phyloP scores from a whole-genome alignment of 2,329 filamentous ascomycete genomes.

The Diaporthe helianthi region DNA sequence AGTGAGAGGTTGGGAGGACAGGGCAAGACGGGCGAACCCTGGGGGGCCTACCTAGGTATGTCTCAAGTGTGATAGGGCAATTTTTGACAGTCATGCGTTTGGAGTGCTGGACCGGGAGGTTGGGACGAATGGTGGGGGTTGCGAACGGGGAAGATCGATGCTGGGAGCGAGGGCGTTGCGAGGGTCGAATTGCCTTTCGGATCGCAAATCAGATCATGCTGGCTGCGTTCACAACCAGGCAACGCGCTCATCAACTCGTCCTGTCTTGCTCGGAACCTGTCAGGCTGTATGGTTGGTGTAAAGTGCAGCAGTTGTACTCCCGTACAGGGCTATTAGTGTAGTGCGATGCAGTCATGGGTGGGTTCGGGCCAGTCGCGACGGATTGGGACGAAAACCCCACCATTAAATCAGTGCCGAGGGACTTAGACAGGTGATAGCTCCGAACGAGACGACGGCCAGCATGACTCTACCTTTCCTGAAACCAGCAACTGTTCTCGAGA shows the following conservation, averaged over 20 bases:
- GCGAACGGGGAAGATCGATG: slow-evolving; percentile 21
- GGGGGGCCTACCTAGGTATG: neutral
- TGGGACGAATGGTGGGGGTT: slow-evolving; percentile 23
- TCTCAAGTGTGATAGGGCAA: slow-evolving; percentile 28
- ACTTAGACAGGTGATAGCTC: neutral
- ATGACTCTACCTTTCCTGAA: slow-evolving; percentile 15
- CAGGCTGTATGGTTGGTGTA: no score
- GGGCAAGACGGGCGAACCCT: slow-evolving; percentile 22
- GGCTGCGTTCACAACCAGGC: no score
- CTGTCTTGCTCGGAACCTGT: no score
- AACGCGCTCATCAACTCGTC: neutral
- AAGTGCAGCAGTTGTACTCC: neutral
- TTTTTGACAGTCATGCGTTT: slow-evolving; percentile 27
- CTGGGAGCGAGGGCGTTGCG: neutral
- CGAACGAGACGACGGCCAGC: neutral
- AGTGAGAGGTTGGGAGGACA: neutral
- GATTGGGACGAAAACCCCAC: neutral
- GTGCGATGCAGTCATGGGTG: neutral
- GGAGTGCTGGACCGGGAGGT: slow-evolving; percentile 23
- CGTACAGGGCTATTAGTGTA: slow-evolving; percentile 9
- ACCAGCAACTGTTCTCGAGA: neutral
- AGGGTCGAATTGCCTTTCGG: slow-evolving; percentile 18
- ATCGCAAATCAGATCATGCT: slow-evolving; percentile 19
- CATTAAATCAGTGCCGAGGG: neutral
- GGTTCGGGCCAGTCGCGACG: neutral